Evolutionary conservation across 345 rosid genomes (phyloP), one percentile per base, ranked within the genome.

Genomic region (Eucalyptus regnans): DNA sequence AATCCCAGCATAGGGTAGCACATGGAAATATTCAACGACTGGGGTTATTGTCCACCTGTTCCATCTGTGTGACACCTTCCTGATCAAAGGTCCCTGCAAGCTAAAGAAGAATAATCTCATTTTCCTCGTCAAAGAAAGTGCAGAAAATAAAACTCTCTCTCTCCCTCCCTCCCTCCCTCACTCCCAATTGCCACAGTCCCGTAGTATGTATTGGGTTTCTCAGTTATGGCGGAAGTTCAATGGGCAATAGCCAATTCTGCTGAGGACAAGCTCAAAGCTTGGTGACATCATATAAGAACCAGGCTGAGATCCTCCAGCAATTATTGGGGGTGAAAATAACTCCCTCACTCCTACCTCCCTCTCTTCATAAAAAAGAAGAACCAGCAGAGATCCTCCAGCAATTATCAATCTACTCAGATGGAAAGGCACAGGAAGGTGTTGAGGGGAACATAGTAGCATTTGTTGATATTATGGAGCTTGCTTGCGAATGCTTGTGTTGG

Each of bases 21-120:
- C 44, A 89, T 92, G 96, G 86, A 94, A 94, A 89, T 94, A 92
- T 86, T 93, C 95, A 20, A 94, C 93, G 52, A 20, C 92, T n/a
- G 93, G 66, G 71, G 92, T 90, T 20, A 87, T 58, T 37, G 80
- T n/a, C 96, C 97, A 94, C 4, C 41, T 41, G 41, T 41, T 41
- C 41, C 41, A 41, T 12, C 64, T 79, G 25, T 89, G 87, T 37
- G 90, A 89, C 90, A 29, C 86, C 90, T 83, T 91, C 68, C 50
- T 91, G 43, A 95, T 79, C 58, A 95, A 90, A 86, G 97, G 92
- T 54, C 96, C 96, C 68, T 91, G 94, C 94, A 95, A 90, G 89
- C 97, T 94, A 89, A 85, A 27, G 64, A 90, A 87, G 44, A 62
- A 89, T n/a, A 62, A 48, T 60, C 41, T 13, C 86, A 48, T 64